These are phyloP conservation scores for Globisporangium recalcitrans DNA, from an alignment of 352 stramenopile species.

Conservation along the genomic window DNA sequence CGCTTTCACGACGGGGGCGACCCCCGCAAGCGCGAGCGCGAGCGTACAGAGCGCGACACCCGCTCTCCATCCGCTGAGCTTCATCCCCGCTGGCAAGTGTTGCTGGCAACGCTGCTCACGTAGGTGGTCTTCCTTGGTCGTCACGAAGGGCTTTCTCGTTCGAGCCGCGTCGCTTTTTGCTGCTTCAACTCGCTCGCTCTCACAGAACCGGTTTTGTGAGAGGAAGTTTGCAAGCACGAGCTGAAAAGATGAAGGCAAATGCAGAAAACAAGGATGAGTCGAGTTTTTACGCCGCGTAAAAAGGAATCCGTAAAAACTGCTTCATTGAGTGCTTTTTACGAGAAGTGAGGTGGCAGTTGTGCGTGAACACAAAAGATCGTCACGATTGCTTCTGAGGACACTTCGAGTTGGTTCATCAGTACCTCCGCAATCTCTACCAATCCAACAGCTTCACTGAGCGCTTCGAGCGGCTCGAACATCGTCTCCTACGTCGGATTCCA, in stretches of 20 bases:
- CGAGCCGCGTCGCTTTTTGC: not conserved
- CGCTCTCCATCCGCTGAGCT: slow-evolving; percentile 4
- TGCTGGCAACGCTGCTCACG: not conserved
- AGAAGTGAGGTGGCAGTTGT: no score
- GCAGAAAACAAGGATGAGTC: not conserved
- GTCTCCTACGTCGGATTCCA: no score
- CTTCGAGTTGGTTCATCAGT: no score
- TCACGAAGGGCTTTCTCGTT: not conserved
- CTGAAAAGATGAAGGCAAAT: no score
- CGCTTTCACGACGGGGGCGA: slow-evolving; percentile 14
- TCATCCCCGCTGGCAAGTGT: not conserved
- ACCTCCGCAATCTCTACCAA: no score
- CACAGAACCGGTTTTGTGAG: not conserved
- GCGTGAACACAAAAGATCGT: no score
- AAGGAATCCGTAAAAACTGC: slow-evolving; percentile 1
- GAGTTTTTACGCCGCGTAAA: slow-evolving; percentile 6
- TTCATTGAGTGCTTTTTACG: no score
- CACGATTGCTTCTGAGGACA: no score
- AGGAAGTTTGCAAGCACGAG: not conserved
- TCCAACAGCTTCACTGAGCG: no score
- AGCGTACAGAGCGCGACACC: slow-evolving; percentile 15
- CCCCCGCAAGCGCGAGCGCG: slow-evolving; percentile 15
- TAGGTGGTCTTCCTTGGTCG: not conserved
- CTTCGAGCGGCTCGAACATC: no score
- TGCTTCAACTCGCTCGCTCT: slow-evolving; percentile 8